phyloP scores from a whole-genome alignment of 1,284 basidiomycete species.

The Amylostereum areolatum region DNA sequence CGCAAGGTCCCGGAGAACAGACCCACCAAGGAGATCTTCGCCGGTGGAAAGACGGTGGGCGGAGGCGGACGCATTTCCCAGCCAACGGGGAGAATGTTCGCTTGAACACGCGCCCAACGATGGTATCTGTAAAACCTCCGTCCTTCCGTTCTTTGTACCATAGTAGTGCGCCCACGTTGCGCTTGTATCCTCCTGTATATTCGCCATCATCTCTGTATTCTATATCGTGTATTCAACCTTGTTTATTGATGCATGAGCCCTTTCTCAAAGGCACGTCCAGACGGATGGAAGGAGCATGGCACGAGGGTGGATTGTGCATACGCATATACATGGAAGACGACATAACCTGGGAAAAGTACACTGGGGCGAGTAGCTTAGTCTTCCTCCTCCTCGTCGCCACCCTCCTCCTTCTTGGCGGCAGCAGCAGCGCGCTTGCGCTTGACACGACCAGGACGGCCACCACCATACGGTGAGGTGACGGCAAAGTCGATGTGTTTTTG shows the following conservation, averaged over 20 bases:
- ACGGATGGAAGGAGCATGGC: neutral
- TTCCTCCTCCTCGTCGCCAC: conserved; percentile 88
- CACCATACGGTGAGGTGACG: conserved; percentile 95
- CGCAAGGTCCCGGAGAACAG: neutral
- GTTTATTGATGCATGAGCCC: neutral
- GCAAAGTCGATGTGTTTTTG: conserved; percentile 99
- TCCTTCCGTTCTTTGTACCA: neutral
- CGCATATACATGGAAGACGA: conserved; percentile 16
- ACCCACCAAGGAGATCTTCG: neutral
- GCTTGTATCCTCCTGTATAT: neutral
- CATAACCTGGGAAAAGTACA: conserved; percentile 19
- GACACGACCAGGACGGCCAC: conserved; percentile 94
- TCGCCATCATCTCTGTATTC: neutral
- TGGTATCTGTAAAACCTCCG: neutral
- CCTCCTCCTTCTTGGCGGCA: conserved; percentile 89
- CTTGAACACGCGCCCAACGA: neutral
- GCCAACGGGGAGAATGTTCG: neutral
- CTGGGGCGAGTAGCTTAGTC: conserved; percentile 43
- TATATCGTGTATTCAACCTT: neutral
- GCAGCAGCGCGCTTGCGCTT: conserved; percentile 98
- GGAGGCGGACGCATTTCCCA: neutral
- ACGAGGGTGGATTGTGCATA: conserved; percentile 9
- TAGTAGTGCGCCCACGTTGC: neutral
- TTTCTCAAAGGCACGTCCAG: neutral
- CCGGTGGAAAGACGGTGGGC: neutral